Evolutionary conservation across 371 early-diverging fungal genomes (phyloP).

Genomic region (Mucor racemosus): DNA sequence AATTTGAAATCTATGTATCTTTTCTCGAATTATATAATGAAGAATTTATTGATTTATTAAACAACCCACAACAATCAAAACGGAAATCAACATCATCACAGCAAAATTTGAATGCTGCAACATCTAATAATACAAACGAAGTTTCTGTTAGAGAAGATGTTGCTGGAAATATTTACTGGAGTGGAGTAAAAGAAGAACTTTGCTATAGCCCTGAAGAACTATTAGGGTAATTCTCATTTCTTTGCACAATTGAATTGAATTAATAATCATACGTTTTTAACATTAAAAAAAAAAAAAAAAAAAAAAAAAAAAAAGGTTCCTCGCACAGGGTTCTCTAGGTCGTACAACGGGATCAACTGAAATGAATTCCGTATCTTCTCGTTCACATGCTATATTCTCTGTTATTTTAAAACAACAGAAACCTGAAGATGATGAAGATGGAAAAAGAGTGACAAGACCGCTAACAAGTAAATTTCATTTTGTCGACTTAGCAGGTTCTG

Average conservation of each 20-base stretch:
- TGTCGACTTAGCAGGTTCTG: constrained; percentile 99
- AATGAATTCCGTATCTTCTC: constrained; percentile 93
- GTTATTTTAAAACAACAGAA: constrained; percentile 78
- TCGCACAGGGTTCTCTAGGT: constrained; percentile 74
- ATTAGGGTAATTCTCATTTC: constrained; percentile 46
- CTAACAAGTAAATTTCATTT: constrained; percentile 88
- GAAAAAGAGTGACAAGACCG: constrained; percentile 22
- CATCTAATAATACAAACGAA: constrained; percentile 44
- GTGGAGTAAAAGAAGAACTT: constrained; percentile 80
- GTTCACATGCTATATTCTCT: constrained; percentile 98
- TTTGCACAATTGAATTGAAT: background rate
- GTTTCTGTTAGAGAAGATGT: constrained; percentile 88
- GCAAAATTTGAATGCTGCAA: constrained; percentile 4
- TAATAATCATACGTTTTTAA: constrained; percentile 2
- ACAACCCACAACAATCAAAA: constrained; percentile 35
- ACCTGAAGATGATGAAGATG: constrained; percentile 41
- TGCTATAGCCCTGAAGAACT: constrained; percentile 77
- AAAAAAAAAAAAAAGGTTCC: constrained; percentile 44
- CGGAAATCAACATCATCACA: constrained; percentile 12
- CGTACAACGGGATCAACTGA: constrained; percentile 93
- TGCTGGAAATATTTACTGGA: constrained; percentile 85
- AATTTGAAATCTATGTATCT: constrained; percentile 56
- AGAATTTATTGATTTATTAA: constrained; percentile 83
- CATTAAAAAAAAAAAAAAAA: no score
- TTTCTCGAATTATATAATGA: constrained; percentile 98